Base-by-base conservation (phyloP, 805 yeast genomes). In the Wickerhamomyces pijperi region DNA sequence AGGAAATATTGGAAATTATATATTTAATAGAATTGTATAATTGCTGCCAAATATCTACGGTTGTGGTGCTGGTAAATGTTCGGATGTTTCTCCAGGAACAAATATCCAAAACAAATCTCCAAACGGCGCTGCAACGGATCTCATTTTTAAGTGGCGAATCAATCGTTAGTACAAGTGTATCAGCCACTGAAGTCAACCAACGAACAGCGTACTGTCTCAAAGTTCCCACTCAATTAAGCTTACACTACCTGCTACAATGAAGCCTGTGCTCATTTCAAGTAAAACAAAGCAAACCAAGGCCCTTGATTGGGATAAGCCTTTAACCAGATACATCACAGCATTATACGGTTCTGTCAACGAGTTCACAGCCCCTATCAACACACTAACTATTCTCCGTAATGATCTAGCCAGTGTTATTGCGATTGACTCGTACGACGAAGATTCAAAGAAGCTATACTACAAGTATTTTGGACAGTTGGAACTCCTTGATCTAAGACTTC, bases 381-480 rank as follows among this genome's bases (percentile, higher is more conserved):
- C 74, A 40, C 58, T 80, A 19, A 13, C 49, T 36, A 68, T 94
- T 42, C 69, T 66, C 23, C 35, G 49, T 19, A 45, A 40, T 34
- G 41, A 45, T 39, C 43, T 42, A 11, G 28, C 37, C 2, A 38
- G 36, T n/a, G 37, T 16, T 39, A 83, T 76, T 46, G 62, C 76
- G 16, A 58, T 72, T 20, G 81, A 81, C 12, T 59, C 29, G 5
- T 4, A 4, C 5, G 29, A 25, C 62, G n/a, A 40, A 37, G 5
- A 61, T 64, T 0, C 75, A 79, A 1, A 60, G 76, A 31, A 76
- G 72, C 44, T 78, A 16, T 68, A 78, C 46, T 78, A 74, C 54
- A 70, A 72, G 39, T 90, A 90, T 58, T 86, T 78, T 53, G 83
- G 84, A 14, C 92, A 81, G 54, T 57, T 92, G 44, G 95, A 88